Evolutionary conservation across 31 red algal species (phyloP).

Genomic region (Asparagopsis taxiformis): DNA sequence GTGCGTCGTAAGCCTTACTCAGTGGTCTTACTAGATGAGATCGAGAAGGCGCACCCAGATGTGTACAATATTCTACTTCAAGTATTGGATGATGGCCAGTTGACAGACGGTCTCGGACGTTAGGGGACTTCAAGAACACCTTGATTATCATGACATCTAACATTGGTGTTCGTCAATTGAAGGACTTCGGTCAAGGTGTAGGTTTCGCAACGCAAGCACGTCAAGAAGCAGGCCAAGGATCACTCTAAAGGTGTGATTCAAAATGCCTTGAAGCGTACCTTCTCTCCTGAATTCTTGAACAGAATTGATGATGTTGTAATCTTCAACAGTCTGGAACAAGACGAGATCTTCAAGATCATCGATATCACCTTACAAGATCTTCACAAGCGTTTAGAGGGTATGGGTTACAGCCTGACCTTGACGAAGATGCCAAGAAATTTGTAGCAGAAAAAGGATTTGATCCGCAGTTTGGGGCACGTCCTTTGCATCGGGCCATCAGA

Average conservation of each 20-base stretch:
- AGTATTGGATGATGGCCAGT: conserved; percentile 74
- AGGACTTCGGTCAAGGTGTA: too few species aligned
- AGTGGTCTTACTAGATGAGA: conserved; percentile 83
- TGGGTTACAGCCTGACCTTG: conserved; percentile 1
- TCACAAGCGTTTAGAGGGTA: not conserved
- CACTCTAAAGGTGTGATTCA: too few species aligned
- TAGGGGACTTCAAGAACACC: conserved; percentile 82
- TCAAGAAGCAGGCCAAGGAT: too few species aligned
- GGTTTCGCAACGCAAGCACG: too few species aligned
- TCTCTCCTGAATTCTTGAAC: conserved; percentile 63
- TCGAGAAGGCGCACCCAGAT: conserved; percentile 85
- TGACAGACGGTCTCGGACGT: conserved; percentile 81
- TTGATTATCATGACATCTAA: conserved; percentile 88
- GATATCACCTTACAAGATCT: not conserved
- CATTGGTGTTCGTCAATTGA: conserved; percentile 40
- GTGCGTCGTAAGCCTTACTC: conserved; percentile 76
- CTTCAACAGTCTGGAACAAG: conserved; percentile 22
- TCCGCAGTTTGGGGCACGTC: conserved; percentile 33
- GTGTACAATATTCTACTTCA: conserved; percentile 71
- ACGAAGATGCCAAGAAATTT: conserved; percentile 22
- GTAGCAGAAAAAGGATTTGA: conserved; percentile 26
- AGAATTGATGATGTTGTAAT: conserved; percentile 58
- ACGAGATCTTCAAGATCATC: conserved; percentile 30
- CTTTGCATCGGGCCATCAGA: conserved; percentile 23
- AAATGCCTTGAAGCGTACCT: conserved; percentile 28